Evolutionary conservation across 2,329 filamentous ascomycete genomes (phyloP), one percentile per base, ranked within the genome.

Genomic region (Furcasterigmium sp.): DNA sequence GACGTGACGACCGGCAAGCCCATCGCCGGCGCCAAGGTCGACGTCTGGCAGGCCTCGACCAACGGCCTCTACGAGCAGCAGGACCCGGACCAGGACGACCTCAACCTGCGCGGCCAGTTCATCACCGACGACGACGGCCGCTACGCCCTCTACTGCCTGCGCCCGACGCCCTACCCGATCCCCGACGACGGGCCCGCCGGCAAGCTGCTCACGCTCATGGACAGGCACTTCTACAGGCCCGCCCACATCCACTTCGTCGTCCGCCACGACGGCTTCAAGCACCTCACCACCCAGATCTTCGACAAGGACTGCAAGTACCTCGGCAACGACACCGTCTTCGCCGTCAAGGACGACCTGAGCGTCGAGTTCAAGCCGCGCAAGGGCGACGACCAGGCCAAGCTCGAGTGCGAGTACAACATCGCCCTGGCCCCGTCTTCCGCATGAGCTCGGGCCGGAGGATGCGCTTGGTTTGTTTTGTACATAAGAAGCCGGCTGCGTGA

Each of bases 11-110:
- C 83, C 0, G 80, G 81, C 42, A 67, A 78, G 61, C 83, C 84
- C 0, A 69, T 91, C 36, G 70, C 75, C 15, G 72, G 73, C 46
- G 85, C 85, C 2, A 72, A 78, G 18, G 73, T 93, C 28, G 87
- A 91, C 56, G 75, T 91, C 41, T 93, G 87, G 87, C 82, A 91
- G 57, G 85, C 85, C 0, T 85, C 80, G 0, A 85, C 87, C 25
- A 91, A 91, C 55, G 70, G 78, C 63, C 21, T 53, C 15, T 79
- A 79, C 51, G 82, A 85, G 62, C 79, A 85, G 62, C 81, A 85
- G 60, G 83, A 87, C 53, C 73, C 77, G 1, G 67, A 81, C 13
- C 73, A 77, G 44, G 51, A 57, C 4, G 80, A 83, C 46, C 77
- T 78, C 64, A 87, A 86, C 56, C 68, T 87, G 25, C 72, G 82